phyloP scores from a whole-genome alignment of 2,329 filamentous ascomycete species.

The Fusarium sp. region DNA sequence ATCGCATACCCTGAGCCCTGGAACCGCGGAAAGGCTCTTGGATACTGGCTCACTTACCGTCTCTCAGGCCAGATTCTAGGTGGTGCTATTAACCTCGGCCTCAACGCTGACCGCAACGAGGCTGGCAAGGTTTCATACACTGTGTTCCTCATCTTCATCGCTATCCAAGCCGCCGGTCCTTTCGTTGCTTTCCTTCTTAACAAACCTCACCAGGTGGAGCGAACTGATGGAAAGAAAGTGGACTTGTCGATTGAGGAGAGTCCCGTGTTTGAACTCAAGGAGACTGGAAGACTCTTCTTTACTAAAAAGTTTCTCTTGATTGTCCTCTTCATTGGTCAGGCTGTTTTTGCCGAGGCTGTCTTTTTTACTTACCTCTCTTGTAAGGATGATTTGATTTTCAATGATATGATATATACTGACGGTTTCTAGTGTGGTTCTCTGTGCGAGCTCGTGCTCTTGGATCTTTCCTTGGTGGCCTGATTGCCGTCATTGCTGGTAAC shows the following conservation, averaged over 20 bases:
- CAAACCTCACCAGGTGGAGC: slow-evolving; percentile 68
- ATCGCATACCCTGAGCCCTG: slow-evolving; percentile 77
- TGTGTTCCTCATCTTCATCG: slow-evolving; percentile 77
- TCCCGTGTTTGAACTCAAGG: slow-evolving; percentile 68
- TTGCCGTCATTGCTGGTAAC: slow-evolving; percentile 74
- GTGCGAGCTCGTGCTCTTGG: slow-evolving; percentile 76
- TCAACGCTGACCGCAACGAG: slow-evolving; percentile 67
- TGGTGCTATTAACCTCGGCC: slow-evolving; percentile 75
- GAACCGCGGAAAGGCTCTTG: slow-evolving; percentile 72
- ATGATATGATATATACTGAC: neutral
- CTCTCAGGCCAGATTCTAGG: slow-evolving; percentile 76
- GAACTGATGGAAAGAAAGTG: slow-evolving; percentile 72
- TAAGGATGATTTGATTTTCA: neutral
- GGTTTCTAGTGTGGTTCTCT: slow-evolving; percentile 68
- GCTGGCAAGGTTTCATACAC: slow-evolving; percentile 75
- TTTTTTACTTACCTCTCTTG: slow-evolving; percentile 73
- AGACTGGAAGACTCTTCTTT: slow-evolving; percentile 68
- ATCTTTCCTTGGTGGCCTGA: slow-evolving; percentile 75
- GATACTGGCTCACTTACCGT: slow-evolving; percentile 72
- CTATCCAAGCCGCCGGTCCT: slow-evolving; percentile 72
- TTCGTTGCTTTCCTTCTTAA: slow-evolving; percentile 73
- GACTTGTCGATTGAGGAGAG: slow-evolving; percentile 66
- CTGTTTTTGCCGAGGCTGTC: slow-evolving; percentile 77
- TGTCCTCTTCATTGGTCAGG: slow-evolving; percentile 75
- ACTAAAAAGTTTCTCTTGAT: slow-evolving; percentile 71